Base-by-base conservation (phyloP, 2,329 filamentous ascomycete species). In the Shiraia sp. region DNA sequence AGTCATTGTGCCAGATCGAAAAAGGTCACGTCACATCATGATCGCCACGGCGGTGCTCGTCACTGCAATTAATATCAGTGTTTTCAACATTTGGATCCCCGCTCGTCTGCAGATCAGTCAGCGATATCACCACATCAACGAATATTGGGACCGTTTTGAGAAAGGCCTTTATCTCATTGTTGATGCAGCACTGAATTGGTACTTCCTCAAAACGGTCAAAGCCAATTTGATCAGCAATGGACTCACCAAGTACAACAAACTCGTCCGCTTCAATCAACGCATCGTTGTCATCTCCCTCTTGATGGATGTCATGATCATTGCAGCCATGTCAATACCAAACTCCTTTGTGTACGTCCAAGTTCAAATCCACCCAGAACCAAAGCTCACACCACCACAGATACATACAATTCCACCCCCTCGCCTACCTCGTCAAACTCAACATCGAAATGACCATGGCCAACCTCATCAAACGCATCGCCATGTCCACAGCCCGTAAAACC, bases 401-500 rank as follows among this genome's bases (percentile, higher is more conserved):
- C 56, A 68, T 77, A 19, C 74, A 77, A 53, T 74, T 77, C 50
- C 74, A 77, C 41, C 76, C 77, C 0, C 63, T 79, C 3, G 76
- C 70, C 5, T 78, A 75, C 53, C 61, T 76, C 15, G 62, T 75
- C 45, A 79, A 79, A 48, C 65, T 79, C 16, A 70, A 76, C 50
- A 77, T 79, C 55, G 75, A 78, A 52, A 75, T 79, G 70, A 73
- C 71, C 37, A 75, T 79, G 71, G 75, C 76, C 45, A 72, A 75
- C 39, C 69, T 79, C 14, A 75, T 78, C 45, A 71, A 66, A 37
- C 62, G 62, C 38, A 68, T 68, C 43, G 65, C 65, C 15, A 45
- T 68, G 31, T 65, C 62, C 29, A 52, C 58, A 1, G 61, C 61
- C 3, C 55, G 60, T 30, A 57, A 55, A 36, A 55, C 49, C 1